phyloP scores from a whole-genome alignment of 2,329 filamentous ascomycete species.

The Alternaria angustiovoidea region DNA sequence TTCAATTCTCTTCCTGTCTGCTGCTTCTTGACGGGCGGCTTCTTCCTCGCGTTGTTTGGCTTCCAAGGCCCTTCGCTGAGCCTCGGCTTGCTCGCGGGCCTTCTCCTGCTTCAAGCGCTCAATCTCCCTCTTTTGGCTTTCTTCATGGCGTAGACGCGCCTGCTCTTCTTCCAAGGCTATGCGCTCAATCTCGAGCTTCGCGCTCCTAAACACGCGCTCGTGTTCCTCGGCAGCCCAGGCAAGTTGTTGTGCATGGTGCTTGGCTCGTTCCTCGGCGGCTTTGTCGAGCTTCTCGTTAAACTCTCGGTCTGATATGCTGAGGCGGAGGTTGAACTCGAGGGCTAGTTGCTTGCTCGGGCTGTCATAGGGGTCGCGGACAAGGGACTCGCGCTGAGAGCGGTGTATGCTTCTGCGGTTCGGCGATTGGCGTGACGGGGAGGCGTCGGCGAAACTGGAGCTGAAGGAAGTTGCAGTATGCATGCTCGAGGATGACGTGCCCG shows the following conservation, averaged over 20 bases:
- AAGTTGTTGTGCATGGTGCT: slow-evolving; percentile 71
- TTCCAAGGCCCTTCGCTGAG: slow-evolving; percentile 45
- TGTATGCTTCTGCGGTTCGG: slow-evolving; percentile 39
- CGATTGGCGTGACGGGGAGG: slow-evolving; percentile 44
- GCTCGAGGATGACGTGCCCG: slow-evolving; percentile 44
- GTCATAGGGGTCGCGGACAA: slow-evolving; percentile 36
- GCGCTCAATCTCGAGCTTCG: slow-evolving; percentile 62
- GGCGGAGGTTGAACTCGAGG: slow-evolving; percentile 54
- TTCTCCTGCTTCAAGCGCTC: slow-evolving; percentile 55
- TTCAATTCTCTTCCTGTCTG: slow-evolving; percentile 39
- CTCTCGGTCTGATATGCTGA: slow-evolving; percentile 52
- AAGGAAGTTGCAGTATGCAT: slow-evolving; percentile 47
- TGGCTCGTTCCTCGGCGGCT: slow-evolving; percentile 68
- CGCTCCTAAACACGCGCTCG: slow-evolving; percentile 67
- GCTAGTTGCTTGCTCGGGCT: slow-evolving; percentile 48
- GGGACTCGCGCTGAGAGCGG: slow-evolving; percentile 34
- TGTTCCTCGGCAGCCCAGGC: slow-evolving; percentile 72
- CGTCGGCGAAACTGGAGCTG: slow-evolving; percentile 41
- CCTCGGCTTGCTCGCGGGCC: slow-evolving; percentile 52
- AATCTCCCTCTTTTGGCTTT: slow-evolving; percentile 48
- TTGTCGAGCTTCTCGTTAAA: slow-evolving; percentile 69
- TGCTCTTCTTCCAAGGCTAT: slow-evolving; percentile 55
- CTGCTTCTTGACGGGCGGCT: slow-evolving; percentile 35
- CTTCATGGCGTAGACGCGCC: slow-evolving; percentile 43
- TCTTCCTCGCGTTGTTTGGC: slow-evolving; percentile 45